Percentiles rank a stretch among this genome's conserved stretches.
These are phyloP conservation scores for Backusella psychrophila DNA, from an alignment of 192 early-diverging fungal species.

Conservation along the genomic window DNA sequence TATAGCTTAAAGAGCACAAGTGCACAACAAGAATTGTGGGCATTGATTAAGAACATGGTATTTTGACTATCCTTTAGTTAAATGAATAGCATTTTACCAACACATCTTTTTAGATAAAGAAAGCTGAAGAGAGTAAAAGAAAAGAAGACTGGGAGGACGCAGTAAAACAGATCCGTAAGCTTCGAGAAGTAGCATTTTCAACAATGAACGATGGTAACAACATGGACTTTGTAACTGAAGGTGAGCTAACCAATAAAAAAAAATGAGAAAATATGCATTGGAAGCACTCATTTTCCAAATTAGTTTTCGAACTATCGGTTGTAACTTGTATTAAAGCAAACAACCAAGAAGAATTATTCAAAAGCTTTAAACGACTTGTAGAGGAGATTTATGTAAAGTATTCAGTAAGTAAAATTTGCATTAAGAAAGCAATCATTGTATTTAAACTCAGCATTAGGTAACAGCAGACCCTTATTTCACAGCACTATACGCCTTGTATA, in stretches of 20 bases:
- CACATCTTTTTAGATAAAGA: not conserved
- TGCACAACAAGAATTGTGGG: not conserved
- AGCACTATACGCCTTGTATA: not conserved
- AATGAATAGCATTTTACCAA: not conserved
- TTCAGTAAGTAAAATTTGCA: not conserved
- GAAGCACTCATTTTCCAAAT: not conserved
- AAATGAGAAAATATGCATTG: not conserved
- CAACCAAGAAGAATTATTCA: not conserved
- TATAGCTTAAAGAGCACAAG: not conserved
- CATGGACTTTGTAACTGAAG: not conserved
- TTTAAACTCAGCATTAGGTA: not conserved
- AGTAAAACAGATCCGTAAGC: not conserved
- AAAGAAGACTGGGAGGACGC: not conserved
- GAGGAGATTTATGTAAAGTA: not conserved
- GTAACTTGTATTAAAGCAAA: not conserved
- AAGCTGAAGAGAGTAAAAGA: not conserved
- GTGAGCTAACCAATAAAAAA: not conserved
- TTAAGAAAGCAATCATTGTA: not conserved
- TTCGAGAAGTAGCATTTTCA: not conserved
- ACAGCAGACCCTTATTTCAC: not conserved
- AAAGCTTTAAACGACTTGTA: not conserved
- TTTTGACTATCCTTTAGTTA: not conserved
- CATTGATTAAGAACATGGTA: not conserved
- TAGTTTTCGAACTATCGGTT: not conserved
- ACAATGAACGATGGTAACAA: not conserved